Percentiles rank a stretch among this genome's conserved stretches.
Conservation (phyloP, 2,329 filamentous ascomycete genomes). For the Cylindrodendrum hubeiense region DNA sequence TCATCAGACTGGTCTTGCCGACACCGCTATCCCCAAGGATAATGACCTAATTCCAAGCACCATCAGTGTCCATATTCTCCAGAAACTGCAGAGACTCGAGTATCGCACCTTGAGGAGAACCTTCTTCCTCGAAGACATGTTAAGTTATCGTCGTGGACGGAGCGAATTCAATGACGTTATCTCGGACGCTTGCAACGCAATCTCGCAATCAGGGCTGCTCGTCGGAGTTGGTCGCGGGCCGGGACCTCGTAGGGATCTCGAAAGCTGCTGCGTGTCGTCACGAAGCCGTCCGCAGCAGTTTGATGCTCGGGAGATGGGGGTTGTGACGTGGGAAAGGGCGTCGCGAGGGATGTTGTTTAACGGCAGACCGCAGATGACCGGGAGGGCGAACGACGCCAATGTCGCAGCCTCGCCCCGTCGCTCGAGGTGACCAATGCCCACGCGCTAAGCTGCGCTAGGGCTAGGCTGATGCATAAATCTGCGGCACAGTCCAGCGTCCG, state of each 20-base stretch:
- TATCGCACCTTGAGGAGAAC: constrained; percentile 83
- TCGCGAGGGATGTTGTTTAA: constrained; percentile 37
- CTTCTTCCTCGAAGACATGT: constrained; percentile 89
- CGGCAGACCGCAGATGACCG: constrained; percentile 40
- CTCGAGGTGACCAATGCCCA: constrained; percentile 37
- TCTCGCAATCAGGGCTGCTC: constrained; percentile 25
- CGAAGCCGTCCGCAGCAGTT: not conserved
- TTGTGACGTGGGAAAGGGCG: constrained; percentile 15
- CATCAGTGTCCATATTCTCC: constrained; percentile 28
- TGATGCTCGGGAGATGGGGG: not conserved
- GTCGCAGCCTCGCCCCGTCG: constrained; percentile 46
- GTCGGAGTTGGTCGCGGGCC: constrained; percentile 13
- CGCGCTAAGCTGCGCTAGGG: constrained; percentile 31
- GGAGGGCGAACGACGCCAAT: constrained; percentile 35
- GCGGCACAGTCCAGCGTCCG: not conserved
- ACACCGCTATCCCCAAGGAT: constrained; percentile 99
- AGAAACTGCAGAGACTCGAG: not conserved
- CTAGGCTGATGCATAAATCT: constrained; percentile 46
- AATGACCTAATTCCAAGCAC: constrained; percentile 77
- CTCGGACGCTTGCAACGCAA: constrained; percentile 38
- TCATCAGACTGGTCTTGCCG: constrained; percentile 99
- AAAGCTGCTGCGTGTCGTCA: constrained; percentile 11
- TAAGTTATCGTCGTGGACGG: constrained; percentile 45
- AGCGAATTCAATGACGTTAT: constrained; percentile 49
- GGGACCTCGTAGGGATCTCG: not conserved